Base-by-base conservation (phyloP, 495 filamentous ascomycete species). In the Filosporella fistucella region DNA sequence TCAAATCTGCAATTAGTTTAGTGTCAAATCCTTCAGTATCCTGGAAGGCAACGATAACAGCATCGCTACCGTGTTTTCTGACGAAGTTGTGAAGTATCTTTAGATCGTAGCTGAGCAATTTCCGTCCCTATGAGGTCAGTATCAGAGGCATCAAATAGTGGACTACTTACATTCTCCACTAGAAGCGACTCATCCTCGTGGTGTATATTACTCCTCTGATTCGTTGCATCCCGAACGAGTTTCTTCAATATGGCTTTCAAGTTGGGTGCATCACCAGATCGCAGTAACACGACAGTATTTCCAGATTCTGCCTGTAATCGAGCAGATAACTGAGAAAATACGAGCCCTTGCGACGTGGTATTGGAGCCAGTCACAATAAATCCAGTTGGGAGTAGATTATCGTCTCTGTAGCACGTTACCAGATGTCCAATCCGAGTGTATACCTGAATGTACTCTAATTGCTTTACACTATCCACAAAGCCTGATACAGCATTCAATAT, bases 11-110 rank as follows among this genome's bases (percentile, higher is more conserved):
- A 24, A 97, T 65, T 22, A 96, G 63, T n/a, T 64, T 70, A 26
- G 75, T 77, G 57, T 96, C 90, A 59, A 97, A 96, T 4, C 85
- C 91, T 64, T 98, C 94, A 49, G 86, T 94, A 60, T 97, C 94
- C 58, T 88, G 82, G 42, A 98, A 82, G 12, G 84, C 82, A 17
- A 98, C 62, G 7, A 91, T 71, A 24, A 95, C 71, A 47, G 81
- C 80, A 26, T 75, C 67, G 21, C 75, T 74, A 8, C 66, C 61
- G 33, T 78, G 71, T 42, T 66, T 67, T 34, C 71, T 70, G 12
- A 89, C 72, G 61, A 69, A 72, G 23, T 82, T 78, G 45, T 83
- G 67, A 7, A 98, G 71, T n/a, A 86, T 75, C 54, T 91, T 84
- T 11, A 97, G 72, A 59, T 97, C 94, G 58, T 97, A 97, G 52